Base-by-base conservation (phyloP, 1,284 basidiomycete genomes). In the Cryptococcus maquisensis region DNA sequence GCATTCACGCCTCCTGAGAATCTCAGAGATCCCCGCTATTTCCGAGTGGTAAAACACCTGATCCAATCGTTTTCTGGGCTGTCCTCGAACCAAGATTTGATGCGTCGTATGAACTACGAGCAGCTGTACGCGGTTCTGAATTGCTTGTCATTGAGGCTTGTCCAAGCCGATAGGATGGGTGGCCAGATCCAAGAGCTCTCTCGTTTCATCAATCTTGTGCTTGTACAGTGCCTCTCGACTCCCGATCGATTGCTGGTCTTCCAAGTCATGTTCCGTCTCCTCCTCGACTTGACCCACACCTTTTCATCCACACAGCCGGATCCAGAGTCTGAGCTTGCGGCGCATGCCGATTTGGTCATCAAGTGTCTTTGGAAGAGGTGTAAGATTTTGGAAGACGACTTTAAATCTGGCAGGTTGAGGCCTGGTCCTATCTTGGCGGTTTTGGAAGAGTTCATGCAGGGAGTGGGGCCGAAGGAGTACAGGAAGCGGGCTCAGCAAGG, bases 301-400 rank as follows among this genome's bases (percentile, higher is more conserved):
- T 97, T 89, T 78, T 88, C 85, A 15, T 81, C 74, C 58, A 86
- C 83, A 5, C 23, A 75, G 79, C 42, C 60, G 3, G 32, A 56
- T 24, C 68, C 81, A 1, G 86, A 89, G 44, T 85, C 88, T 3
- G 86, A 88, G 63, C 86, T 89, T 65, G 84, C 91, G 1, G 90
- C 89, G 68, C 92, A 98, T 47, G 93, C 94, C 7, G 96, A 98
- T 73, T 81, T 99, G 32, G 89, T 98, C 28, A 80, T 98, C 66
- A 98, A 98, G 80, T 99, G 96, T 75, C 84, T 98, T 35, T 98
- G 96, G 96, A 98, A 98, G 78, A 80, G 98, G 51, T 93, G 93
- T 9, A 84, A 95, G 63, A 92, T 90, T 62, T 89, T 98, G 45
- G 92, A 93, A 15, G 87, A 92, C 64, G 91, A 95, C 71, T 80